These are phyloP conservation scores for Eurotiales sp. DNA, from an alignment of 2,329 filamentous ascomycete genomes.

Conservation along the genomic window DNA sequence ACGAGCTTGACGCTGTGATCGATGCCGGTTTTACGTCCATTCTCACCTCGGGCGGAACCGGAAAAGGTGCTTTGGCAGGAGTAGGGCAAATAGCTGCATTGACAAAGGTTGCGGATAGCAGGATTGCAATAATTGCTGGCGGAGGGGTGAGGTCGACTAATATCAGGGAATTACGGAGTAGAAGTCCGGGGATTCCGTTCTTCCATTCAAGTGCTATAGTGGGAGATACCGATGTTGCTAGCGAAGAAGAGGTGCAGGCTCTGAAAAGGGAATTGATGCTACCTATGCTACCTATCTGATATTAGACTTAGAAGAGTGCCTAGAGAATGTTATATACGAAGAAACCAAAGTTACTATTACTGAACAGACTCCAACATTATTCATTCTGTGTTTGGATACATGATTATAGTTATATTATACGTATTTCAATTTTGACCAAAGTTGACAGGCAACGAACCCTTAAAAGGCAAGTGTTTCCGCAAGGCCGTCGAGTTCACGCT, in stretches of 20 bases:
- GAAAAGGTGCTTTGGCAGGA: conserved; percentile 32
- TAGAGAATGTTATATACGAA: no score
- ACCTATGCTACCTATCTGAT: not conserved
- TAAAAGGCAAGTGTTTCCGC: conserved; percentile 66
- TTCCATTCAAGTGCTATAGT: conserved; percentile 44
- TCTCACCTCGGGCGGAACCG: conserved; percentile 47
- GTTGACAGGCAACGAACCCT: no score
- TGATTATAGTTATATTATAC: not conserved
- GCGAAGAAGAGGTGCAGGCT: conserved; percentile 2
- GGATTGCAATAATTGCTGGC: conserved; percentile 46
- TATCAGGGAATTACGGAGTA: conserved; percentile 29
- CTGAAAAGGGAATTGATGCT: conserved; percentile 6
- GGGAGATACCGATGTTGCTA: not conserved
- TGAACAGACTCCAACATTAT: not conserved
- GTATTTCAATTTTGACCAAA: not conserved
- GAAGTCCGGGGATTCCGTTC: conserved; percentile 27
- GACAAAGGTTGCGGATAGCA: conserved; percentile 16
- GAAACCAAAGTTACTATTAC: not conserved
- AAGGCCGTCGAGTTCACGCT: conserved; percentile 69
- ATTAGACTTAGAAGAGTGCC: not conserved
- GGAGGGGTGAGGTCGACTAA: conserved; percentile 50
- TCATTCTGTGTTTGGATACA: not conserved
- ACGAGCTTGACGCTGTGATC: conserved; percentile 33
- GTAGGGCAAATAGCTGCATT: conserved; percentile 27
- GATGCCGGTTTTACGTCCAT: conserved; percentile 45